These are phyloP conservation scores for Pascua guehoae DNA, from an alignment of 1,284 basidiomycete genomes.

Conservation along the genomic window DNA sequence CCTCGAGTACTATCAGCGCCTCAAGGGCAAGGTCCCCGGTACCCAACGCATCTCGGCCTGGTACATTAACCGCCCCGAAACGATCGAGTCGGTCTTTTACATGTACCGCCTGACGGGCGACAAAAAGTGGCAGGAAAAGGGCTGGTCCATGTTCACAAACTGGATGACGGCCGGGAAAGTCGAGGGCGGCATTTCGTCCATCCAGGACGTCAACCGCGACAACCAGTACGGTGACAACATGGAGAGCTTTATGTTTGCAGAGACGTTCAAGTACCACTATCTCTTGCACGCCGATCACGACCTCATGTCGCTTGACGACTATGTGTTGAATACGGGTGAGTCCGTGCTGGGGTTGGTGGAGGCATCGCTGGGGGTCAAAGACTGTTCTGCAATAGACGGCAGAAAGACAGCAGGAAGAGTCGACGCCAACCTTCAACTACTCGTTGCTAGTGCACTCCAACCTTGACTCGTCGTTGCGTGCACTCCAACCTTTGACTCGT, in stretches of 20 bases:
- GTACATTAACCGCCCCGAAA: conserved; percentile 55
- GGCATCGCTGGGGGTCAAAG: too few species aligned
- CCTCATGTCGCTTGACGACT: conserved; percentile 56
- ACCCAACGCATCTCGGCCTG: conserved; percentile 24
- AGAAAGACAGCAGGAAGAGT: too few species aligned
- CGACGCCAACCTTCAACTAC: too few species aligned
- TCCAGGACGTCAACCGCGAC: conserved; percentile 49
- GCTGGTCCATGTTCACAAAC: conserved; percentile 58
- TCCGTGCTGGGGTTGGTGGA: too few species aligned
- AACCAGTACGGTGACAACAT: conserved; percentile 43
- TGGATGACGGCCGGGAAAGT: conserved; percentile 53
- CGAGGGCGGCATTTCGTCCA: conserved; percentile 47
- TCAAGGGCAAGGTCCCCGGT: conserved; percentile 42
- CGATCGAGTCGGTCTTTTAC: conserved; percentile 57
- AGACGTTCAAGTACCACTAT: conserved; percentile 56
- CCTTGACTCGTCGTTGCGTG: too few species aligned
- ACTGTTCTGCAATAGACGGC: too few species aligned
- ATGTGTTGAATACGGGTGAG: conserved; percentile 55
- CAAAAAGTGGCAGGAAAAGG: conserved; percentile 56
- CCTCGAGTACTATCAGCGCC: conserved; percentile 35
- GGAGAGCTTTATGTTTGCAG: conserved; percentile 57
- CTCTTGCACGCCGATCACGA: conserved; percentile 54
- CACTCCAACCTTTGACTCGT: too few species aligned
- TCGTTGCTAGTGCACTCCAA: conserved; percentile 9
- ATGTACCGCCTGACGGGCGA: conserved; percentile 57